Base-by-base conservation (phyloP, 345 rosid species). In the Erucastrum elatum region DNA sequence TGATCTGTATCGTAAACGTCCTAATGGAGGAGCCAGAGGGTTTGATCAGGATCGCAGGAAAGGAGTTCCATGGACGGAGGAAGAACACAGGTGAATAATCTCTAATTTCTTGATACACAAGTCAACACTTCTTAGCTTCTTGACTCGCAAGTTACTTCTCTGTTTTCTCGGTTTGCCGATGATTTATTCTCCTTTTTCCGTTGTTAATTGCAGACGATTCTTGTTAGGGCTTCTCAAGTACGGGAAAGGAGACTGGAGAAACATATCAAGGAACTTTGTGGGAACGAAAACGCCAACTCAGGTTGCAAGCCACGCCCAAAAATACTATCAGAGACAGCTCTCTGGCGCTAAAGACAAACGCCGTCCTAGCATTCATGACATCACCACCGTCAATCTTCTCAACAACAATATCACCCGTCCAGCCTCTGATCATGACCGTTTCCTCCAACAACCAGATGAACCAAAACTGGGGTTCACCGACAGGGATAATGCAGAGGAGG, bases 161-260 rank as follows among this genome's bases (percentile, higher is more conserved):
- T 79, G 70, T 26, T 78, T 58, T 16, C 25, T 62, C 16, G 15
- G 62, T 58, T 65, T 78, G 25, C 17, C 2, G 21, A 78, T 58
- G 62, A 17, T 44, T 71, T 56, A 2, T 64, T 46, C 63, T 49
- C 3, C 9, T 2, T 16, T 34, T 70, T 8, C 15, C 3, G 6
- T 16, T 79, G 2, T 9, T 63, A 8, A 29, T 9, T 74, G 34
- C 91, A 95, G 98, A 83, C 92, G 87, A 75, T 95, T 95, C 77
- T 83, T 95, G 71, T 71, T 90, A 88, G 99, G 99, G 8, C 94
- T 95, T 31, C 88, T 90, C 35, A 95, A 90, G 82, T 90, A 91
- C 63, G 99, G 99, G 2, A 95, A 95, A 84, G 99, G 99, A 60
- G 99, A 95, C 72, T 95, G 99, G 98, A 89, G 99, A 83, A 93